Base-by-base conservation (phyloP, 2,329 filamentous ascomycete species). In the Stagonosporopsis cucurbitacearum region DNA sequence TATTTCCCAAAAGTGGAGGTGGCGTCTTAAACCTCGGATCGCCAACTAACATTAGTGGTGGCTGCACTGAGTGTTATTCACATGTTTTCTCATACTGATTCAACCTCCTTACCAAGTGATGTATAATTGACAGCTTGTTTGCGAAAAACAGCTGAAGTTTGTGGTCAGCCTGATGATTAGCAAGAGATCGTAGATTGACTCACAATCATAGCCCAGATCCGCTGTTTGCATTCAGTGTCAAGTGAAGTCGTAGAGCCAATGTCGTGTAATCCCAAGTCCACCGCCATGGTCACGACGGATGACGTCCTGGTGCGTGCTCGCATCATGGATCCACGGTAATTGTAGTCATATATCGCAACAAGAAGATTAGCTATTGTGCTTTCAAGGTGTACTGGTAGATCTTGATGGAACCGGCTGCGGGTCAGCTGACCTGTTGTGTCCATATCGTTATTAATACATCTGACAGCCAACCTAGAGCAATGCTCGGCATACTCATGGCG, bases 71-170 rank as follows among this genome's bases (percentile, higher is more conserved):
- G 2, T 19, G 32, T 54, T 6, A 54, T 15, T 23, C 2, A 3
- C 12, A 8, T 3, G 6, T 12, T 12, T 19, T 33, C 6, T 22
- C 4, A 6, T 19, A 35, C 1, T 15, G 3, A 8, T 25, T 12
- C 17, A 8, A 5, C 4, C 4, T 23, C 6, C 40, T 42, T 47
- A 56, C 53, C 53, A 56, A 9, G 41, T 50, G 42, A 43, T 56
- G 53, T 6, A 56, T 56, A 11, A 51, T 56, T 12, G 53, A 56
- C 2, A 56, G 11, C 22, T 46, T 56, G 15, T 56, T 56, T 22
- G 47, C 47, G n/a, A 56, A 56, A 32, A 56, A 50, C 11, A 40
- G 36, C 53, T 56, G 5, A 8, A 30, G 11, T 2, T 17, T 1
- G 12, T 1, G 6, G 23, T 56, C n/a, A 56, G 51, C 28, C 12